phyloP scores from a whole-genome alignment of 2,329 filamentous ascomycete genomes.

The Peltaster fructicola region DNA sequence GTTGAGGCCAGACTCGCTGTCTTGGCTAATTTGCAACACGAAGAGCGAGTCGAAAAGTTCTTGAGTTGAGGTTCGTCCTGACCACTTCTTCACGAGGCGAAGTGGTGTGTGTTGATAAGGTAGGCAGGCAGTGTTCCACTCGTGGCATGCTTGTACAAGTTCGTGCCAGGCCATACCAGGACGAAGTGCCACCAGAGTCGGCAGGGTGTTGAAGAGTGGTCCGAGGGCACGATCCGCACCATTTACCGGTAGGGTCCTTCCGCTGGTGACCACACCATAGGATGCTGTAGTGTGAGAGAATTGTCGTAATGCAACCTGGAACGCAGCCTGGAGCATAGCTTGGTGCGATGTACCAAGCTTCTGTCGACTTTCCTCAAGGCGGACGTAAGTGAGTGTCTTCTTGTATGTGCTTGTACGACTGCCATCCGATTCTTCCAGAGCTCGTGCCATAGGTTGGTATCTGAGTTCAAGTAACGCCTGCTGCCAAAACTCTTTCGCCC shows the following conservation, averaged over 20 bases:
- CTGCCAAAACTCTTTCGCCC: conserved; percentile 50
- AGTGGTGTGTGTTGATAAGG: conserved; percentile 65
- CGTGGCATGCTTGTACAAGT: conserved; percentile 47
- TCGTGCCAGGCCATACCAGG: conserved; percentile 37
- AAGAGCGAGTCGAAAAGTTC: conserved; percentile 67
- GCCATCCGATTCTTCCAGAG: no score
- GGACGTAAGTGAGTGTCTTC: no score
- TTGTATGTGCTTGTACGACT: no score
- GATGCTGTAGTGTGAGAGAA: conserved; percentile 32
- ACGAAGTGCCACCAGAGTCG: conserved; percentile 39
- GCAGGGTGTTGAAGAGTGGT: conserved; percentile 79
- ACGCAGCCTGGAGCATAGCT: conserved; percentile 58
- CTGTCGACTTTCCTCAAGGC: conserved; percentile 30
- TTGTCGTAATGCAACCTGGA: conserved; percentile 45
- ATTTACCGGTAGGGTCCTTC: conserved; percentile 52
- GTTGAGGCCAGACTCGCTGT: neutral
- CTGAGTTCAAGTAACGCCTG: conserved; percentile 7
- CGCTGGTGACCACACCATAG: conserved; percentile 63
- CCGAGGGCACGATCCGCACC: conserved; percentile 52
- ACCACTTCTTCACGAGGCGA: conserved; percentile 67
- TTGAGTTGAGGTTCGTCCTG: conserved; percentile 34
- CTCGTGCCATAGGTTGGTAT: neutral
- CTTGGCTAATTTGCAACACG: conserved; percentile 43
- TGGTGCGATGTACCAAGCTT: conserved; percentile 58
- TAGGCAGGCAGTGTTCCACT: conserved; percentile 49